Evolutionary conservation across 768 basidiomycete genomes (phyloP), one percentile per base, ranked within the genome.

Genomic region (Dendrothele bispora): DNA sequence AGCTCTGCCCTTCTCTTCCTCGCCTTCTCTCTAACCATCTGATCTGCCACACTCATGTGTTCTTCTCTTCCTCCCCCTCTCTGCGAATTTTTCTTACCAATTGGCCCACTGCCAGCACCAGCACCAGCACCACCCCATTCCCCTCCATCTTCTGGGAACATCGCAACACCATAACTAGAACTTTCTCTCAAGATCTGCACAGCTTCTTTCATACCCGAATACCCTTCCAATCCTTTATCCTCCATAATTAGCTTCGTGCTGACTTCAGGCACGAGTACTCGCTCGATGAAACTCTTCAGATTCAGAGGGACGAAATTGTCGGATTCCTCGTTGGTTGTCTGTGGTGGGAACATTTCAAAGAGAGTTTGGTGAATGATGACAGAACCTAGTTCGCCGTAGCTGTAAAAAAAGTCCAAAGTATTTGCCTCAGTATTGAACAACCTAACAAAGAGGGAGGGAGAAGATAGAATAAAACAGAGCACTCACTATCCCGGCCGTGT

Each of bases 401-500:
- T 95, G 48, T 5, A 42, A 20, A 43, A 4, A 52, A 25, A 14
- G 36, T 29, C 25, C 47, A 15, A n/a, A n/a, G n/a, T n/a, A n/a
- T n/a, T n/a, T n/a, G n/a, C n/a, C n/a, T n/a, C n/a, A n/a, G n/a
- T n/a, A n/a, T n/a, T n/a, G n/a, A n/a, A n/a, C n/a, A n/a, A n/a
- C n/a, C n/a, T n/a, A n/a, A n/a, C n/a, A n/a, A n/a, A n/a, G n/a
- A n/a, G n/a, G n/a, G n/a, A 24, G 27, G 20, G 10, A 22, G 48
- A 10, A 38, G 29, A 12, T 17, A 37, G 18, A n/a, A 30, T 22
- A 47, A 20, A 15, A 46, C 48, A 41, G 21, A 21, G 43, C 7
- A 79, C 91, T 69, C 59, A 95, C 92, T 94, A 95, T 68, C 93
- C 92, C 22, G 92, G 91, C 57, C 91, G 88, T 4, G 82, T 81